phyloP scores from a whole-genome alignment of 2,329 filamentous ascomycete species.

The Didymella lethalis region DNA sequence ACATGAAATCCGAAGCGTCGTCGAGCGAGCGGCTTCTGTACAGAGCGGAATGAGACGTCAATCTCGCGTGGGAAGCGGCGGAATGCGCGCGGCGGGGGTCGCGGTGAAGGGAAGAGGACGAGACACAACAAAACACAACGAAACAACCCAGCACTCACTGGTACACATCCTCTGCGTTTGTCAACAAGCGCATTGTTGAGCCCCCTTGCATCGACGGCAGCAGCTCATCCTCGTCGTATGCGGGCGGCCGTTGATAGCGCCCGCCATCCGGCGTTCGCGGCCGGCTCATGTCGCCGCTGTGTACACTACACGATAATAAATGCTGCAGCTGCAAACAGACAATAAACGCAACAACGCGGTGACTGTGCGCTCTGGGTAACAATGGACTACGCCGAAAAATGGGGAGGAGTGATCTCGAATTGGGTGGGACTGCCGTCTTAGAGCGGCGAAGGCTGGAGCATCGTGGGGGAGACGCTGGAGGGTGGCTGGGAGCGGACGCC shows the following conservation, averaged over 20 bases:
- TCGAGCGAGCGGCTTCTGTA: constrained; percentile 39
- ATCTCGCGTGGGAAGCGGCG: constrained; percentile 28
- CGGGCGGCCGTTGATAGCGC: constrained; percentile 54
- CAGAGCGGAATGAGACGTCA: constrained; percentile 27
- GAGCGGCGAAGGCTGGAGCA: constrained; percentile 13
- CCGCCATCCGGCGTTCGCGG: constrained; percentile 45
- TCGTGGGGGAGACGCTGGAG: neutral
- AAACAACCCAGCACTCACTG: constrained; percentile 47
- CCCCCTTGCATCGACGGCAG: constrained; percentile 50
- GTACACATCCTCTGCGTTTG: constrained; percentile 53
- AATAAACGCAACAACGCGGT: constrained; percentile 3
- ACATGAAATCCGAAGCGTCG: constrained; percentile 45
- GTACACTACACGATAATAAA: constrained; percentile 1
- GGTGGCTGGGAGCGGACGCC: constrained; percentile 1
- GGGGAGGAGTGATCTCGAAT: constrained; percentile 30
- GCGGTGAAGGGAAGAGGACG: constrained; percentile 15
- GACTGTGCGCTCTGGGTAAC: constrained; percentile 17
- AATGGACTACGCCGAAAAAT: constrained; percentile 22
- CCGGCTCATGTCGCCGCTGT: constrained; percentile 41
- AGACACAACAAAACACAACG: constrained; percentile 9
- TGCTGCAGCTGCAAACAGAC: constrained; percentile 1
- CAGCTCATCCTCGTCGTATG: constrained; percentile 55
- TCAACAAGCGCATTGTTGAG: constrained; percentile 60
- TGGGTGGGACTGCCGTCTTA: constrained; percentile 22
- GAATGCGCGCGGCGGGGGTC: constrained; percentile 21